phyloP scores from a whole-genome alignment of 2,329 filamentous ascomycete genomes.

The Lasiodiplodia sp. region DNA sequence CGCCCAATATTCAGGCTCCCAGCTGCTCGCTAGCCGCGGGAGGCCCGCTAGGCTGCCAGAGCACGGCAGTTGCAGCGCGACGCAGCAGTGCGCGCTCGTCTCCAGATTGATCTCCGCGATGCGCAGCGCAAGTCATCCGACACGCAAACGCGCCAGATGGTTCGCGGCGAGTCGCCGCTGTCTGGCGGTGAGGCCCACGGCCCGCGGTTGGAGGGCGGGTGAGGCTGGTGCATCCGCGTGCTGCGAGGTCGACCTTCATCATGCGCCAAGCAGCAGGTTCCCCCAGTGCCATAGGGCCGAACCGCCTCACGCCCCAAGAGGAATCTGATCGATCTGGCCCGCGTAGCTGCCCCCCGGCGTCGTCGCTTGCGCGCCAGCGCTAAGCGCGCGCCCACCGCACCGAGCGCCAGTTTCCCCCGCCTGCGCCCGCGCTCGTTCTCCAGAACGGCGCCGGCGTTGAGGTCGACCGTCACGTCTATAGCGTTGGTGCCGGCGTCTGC shows the following conservation, averaged over 20 bases:
- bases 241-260: not conserved
- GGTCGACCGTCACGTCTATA: not conserved
- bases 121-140: conserved; percentile 19
- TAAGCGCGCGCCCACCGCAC: no score
- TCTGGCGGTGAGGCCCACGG: conserved; percentile 22
- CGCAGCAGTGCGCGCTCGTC: not conserved
- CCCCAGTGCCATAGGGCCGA: conserved; percentile 18
- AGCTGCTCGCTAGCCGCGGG: conserved; percentile 6
- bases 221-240: conserved; percentile 14
- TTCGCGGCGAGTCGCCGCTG: not conserved
- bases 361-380: no score
- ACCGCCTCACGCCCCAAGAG: conserved; percentile 17
- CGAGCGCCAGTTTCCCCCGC: no score
- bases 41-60: conserved; percentile 16
- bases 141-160: not conserved
- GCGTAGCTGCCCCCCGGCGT: no score
- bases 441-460: no score
- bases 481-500: not conserved
- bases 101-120: conserved; percentile 19
- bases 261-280: not conserved
- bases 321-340: conserved; percentile 3
- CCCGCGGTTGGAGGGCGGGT: not conserved
- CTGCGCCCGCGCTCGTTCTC: no score
- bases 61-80: not conserved
- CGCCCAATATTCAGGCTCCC: conserved; percentile 18